Evolutionary conservation across 306 rosid genomes (phyloP).

Genomic region (Rosa lucieae): DNA sequence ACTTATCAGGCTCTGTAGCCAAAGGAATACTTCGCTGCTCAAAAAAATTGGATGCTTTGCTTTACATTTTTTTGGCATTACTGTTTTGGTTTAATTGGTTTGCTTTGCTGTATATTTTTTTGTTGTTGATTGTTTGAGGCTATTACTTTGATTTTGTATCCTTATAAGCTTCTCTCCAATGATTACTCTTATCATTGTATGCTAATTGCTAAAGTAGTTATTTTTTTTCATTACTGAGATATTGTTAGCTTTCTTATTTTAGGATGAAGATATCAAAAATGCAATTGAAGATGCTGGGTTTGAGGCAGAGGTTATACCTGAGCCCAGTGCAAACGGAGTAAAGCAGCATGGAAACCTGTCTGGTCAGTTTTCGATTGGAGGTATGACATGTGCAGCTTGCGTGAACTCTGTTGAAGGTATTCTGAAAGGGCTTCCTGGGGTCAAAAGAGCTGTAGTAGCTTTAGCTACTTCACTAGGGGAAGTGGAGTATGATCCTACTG

Average conservation of each 20-base stretch:
- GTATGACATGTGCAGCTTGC: constrained; percentile 99
- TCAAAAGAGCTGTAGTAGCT: constrained; percentile 84
- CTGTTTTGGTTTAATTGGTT: not conserved
- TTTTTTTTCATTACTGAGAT: constrained; percentile 16
- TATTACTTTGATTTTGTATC: not conserved
- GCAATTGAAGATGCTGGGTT: constrained; percentile 98
- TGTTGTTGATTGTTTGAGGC: not conserved
- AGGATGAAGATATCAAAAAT: constrained; percentile 83
- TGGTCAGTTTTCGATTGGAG: constrained; percentile 92
- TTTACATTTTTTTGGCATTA: not conserved
- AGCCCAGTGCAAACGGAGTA: constrained; percentile 55
- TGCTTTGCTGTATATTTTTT: not conserved
- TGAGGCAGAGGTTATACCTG: constrained; percentile 89
- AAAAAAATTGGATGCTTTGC: not conserved
- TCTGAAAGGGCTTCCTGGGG: constrained; percentile 78
- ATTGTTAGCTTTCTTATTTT: constrained; percentile 31
- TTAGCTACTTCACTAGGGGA: constrained; percentile 91
- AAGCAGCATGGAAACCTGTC: constrained; percentile 54
- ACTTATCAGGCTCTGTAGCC: not conserved
- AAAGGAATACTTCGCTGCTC: not conserved
- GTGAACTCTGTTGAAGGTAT: constrained; percentile 95
- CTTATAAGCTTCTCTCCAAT: not conserved
- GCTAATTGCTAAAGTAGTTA: too few species aligned
- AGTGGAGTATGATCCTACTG: constrained; percentile 81
- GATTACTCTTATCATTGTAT: not conserved